Evolutionary conservation across 352 stramenopile genomes (phyloP).

Genomic region (Globisporangium spinosum): DNA sequence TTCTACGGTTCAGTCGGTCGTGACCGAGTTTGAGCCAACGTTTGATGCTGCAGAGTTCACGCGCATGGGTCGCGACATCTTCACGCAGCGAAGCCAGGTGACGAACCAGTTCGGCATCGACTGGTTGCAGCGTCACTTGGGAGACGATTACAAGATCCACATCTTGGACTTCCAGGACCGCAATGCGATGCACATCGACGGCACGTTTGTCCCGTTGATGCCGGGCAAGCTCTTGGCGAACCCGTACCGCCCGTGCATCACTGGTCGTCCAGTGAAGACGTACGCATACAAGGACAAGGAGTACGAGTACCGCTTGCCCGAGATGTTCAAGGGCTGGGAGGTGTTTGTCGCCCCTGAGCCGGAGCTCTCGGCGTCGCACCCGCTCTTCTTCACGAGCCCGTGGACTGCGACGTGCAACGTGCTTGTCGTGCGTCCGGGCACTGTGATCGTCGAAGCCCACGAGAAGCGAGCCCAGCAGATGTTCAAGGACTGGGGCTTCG

Average conservation of each 20-base stretch:
- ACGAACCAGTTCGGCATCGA: conserved; percentile 91
- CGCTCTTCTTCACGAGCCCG: conserved; percentile 88
- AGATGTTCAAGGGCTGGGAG: conserved; percentile 92
- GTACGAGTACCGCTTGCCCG: conserved; percentile 83
- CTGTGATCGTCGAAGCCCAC: conserved; percentile 82
- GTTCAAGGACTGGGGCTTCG: conserved; percentile 89
- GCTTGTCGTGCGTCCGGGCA: conserved; percentile 76
- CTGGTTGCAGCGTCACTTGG: conserved; percentile 84
- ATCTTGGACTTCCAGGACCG: conserved; percentile 89
- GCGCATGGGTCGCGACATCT: conserved; percentile 88
- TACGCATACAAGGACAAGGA: conserved; percentile 89
- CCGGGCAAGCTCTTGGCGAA: conserved; percentile 86
- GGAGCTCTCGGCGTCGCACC: conserved; percentile 71
- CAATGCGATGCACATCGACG: conserved; percentile 91
- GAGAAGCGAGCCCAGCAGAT: conserved; percentile 75
- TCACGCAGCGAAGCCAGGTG: conserved; percentile 89
- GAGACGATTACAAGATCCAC: conserved; percentile 84
- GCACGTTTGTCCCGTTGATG: conserved; percentile 85
- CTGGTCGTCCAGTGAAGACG: conserved; percentile 75
- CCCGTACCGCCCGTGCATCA: conserved; percentile 86
- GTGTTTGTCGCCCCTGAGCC: conserved; percentile 85
- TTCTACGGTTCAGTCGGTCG: conserved; percentile 44
- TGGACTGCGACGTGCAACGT: conserved; percentile 91
- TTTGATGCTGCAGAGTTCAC: conserved; percentile 90
- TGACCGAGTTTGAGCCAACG: conserved; percentile 88